Conservation (phyloP, 2,329 filamentous ascomycete genomes). For the Xylariomycetidae sp. region DNA sequence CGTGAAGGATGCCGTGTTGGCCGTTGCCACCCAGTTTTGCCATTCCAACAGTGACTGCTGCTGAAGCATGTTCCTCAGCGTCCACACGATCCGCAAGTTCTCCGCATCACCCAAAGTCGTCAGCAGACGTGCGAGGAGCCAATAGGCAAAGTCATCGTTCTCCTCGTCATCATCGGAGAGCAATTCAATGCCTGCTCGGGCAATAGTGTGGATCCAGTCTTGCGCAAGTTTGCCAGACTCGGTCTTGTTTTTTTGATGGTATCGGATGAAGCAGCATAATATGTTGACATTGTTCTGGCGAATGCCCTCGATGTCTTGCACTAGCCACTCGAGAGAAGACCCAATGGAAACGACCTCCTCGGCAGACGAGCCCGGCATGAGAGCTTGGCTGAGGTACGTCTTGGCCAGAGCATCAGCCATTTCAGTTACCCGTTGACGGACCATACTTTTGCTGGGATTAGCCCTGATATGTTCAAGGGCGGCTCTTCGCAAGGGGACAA, state of each 20-base stretch:
- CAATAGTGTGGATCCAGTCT: constrained; percentile 16
- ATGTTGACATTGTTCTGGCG: too few relatives aligned
- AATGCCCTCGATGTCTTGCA: constrained; percentile 17
- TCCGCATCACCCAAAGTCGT: constrained; percentile 16
- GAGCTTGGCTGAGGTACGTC: constrained; percentile 22
- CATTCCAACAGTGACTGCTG: constrained; percentile 14
- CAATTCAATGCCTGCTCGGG: constrained; percentile 21
- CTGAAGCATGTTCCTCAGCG: constrained; percentile 20
- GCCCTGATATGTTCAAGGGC: constrained; percentile 18
- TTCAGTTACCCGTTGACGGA: constrained; percentile 14
- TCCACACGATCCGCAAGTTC: constrained; percentile 18
- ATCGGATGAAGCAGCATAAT: constrained; percentile 24
- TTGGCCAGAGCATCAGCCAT: constrained; percentile 19
- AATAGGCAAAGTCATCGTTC: constrained; percentile 23
- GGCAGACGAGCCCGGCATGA: constrained; percentile 10
- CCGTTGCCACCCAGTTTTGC: constrained; percentile 20
- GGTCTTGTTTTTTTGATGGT: constrained; percentile 18
- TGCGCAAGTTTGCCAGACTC: constrained; percentile 11
- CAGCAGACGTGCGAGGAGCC: constrained; percentile 18
- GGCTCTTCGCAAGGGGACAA: constrained; percentile 17
- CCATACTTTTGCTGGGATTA: constrained; percentile 19
- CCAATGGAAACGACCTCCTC: constrained; percentile 17
- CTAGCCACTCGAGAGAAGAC: constrained; percentile 13
- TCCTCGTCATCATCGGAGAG: constrained; percentile 24
- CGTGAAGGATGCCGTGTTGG: constrained; percentile 7